Base-by-base conservation (phyloP, 2,329 filamentous ascomycete species). In the Pyrenochaeta sp. region DNA sequence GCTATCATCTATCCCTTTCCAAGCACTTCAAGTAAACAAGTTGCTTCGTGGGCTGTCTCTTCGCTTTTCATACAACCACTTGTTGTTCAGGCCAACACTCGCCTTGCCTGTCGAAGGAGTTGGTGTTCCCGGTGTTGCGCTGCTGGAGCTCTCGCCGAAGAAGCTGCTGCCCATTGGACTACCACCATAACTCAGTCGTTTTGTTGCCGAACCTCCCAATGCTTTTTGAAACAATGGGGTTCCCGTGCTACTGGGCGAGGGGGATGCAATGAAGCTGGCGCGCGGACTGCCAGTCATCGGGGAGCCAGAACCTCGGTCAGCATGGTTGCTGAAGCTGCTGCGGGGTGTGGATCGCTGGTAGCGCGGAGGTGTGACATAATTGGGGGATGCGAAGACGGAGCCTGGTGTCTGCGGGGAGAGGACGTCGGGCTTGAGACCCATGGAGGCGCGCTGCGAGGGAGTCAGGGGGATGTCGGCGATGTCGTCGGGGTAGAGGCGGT, bases 1-100 rank as follows among this genome's bases (percentile, higher is more conserved):
- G 29, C 29, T 29, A 31, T 7, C 18, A 23, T 35, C 7, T 18
- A 13, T 36, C 11, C 21, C 14, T 19, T 2, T 11, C n/a, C 40
- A 8, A 18, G 18, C 11, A 22, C 20, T 36, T 60, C 34, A 68
- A 7, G 44, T 51, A 46, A 69, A 69, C 35, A 71, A 36, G 32
- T 47, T 61, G 40, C 58, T 69, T 38, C 61, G 51, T 20, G 56
- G 80, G 74, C 67, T 84, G 68, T 67, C 85, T 76, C 60, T 65
- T 13, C 88, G 87, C 73, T 86, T 89, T 72, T 96, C 90, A 66
- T 96, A 97, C 48, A 96, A 72, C 93, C 93, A 97, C 74, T 94
- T 96, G 75, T 85, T 96, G 72, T 93, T 96, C 65, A 96, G 66
- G 1, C 85, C 85, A 38, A 95, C 84, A 55, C 84, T 91, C 28